These are phyloP conservation scores for Didymellaceae sp. DNA, from an alignment of 2,329 filamentous ascomycete genomes.

Conservation along the genomic window DNA sequence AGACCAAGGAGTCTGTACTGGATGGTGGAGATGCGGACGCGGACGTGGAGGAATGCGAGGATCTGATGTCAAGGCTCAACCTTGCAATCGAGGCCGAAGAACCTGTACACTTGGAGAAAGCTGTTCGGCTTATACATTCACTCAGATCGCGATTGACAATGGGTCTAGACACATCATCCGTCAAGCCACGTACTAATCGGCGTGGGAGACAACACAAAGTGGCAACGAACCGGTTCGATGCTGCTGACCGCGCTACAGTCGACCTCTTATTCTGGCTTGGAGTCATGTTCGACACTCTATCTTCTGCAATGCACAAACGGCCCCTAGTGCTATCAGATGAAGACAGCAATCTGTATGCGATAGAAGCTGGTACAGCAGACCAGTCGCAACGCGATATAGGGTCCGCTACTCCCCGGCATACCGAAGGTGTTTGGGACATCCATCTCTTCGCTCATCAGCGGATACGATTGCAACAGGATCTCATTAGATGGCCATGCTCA, in stretches of 20 bases:
- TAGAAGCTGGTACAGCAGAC: conserved; percentile 13
- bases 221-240: conserved; percentile 32
- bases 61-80: conserved; percentile 40
- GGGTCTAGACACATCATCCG: conserved; percentile 17
- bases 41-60: conserved; percentile 29
- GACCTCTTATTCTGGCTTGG: conserved; percentile 64
- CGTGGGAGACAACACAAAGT: conserved; percentile 22
- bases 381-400: conserved; percentile 7
- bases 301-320: conserved; percentile 60
- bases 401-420: background rate
- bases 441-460: conserved; percentile 45
- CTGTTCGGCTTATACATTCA: conserved; percentile 50
- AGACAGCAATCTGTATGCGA: conserved; percentile 51
- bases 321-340: conserved; percentile 55
- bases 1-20: background rate
- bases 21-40: background rate
- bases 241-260: conserved; percentile 55
- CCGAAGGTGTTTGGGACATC: conserved; percentile 48
- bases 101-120: conserved; percentile 50
- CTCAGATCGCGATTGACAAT: conserved; percentile 41
- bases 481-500: conserved; percentile 61
- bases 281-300: conserved; percentile 66
- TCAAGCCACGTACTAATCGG: conserved; percentile 15
- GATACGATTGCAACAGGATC: conserved; percentile 21
- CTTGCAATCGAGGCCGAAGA: conserved; percentile 45